Conservation (phyloP, 495 filamentous ascomycete genomes). For the Cetradonia linearis region DNA sequence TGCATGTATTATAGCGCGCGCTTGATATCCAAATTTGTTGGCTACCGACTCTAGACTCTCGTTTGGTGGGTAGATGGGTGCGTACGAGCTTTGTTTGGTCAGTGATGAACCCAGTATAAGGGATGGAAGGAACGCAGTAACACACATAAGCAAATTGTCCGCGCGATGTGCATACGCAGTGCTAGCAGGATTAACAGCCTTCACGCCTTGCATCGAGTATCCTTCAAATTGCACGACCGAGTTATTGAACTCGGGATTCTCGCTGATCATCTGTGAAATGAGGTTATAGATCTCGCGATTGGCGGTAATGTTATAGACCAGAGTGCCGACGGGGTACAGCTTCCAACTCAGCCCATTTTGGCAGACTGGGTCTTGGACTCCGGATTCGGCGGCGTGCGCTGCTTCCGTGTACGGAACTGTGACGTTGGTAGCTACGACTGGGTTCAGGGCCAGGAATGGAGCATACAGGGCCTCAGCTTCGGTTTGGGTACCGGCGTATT, state of each 20-base stretch:
- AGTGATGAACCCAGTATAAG: neutral
- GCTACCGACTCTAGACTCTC: slow-evolving; percentile 23
- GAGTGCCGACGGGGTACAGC: slow-evolving; percentile 24
- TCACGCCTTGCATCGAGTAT: slow-evolving; percentile 30
- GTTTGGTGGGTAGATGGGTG: slow-evolving; percentile 20
- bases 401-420: slow-evolving; percentile 22
- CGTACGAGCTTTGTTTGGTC: slow-evolving; percentile 7
- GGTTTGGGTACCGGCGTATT: slow-evolving; percentile 5
- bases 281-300: slow-evolving; percentile 20
- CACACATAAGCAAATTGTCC: slow-evolving; percentile 24
- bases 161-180: slow-evolving; percentile 34
- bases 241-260: slow-evolving; percentile 21
- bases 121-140: neutral
- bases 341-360: slow-evolving; percentile 10
- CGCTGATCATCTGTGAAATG: slow-evolving; percentile 14
- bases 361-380: slow-evolving; percentile 17
- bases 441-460: slow-evolving; percentile 22
- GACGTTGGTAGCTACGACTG: slow-evolving; percentile 10
- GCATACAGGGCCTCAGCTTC: slow-evolving; percentile 1
- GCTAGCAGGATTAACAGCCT: slow-evolving; percentile 24
- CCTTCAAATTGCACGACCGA: slow-evolving; percentile 32
- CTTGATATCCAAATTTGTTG: slow-evolving; percentile 18
- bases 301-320: slow-evolving; percentile 20
- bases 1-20: slow-evolving; percentile 24
- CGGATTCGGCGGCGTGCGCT: slow-evolving; percentile 8